phyloP scores from a whole-genome alignment of 352 stramenopile species.

The Pythium volutum region DNA sequence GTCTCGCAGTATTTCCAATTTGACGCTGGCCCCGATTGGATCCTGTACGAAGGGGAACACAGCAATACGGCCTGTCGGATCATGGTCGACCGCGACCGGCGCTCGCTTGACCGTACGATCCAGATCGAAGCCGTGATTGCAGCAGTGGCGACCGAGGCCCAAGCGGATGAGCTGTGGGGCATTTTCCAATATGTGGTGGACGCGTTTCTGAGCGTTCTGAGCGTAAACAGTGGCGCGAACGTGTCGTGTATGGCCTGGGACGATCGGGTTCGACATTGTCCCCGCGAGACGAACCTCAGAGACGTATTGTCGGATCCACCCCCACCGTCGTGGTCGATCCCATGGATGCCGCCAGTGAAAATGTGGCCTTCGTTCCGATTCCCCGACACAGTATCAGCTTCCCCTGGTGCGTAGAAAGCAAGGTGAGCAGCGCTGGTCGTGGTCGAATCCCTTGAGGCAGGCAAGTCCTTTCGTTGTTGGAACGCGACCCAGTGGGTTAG shows the following conservation, averaged over 20 bases:
- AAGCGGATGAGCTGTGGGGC: neutral
- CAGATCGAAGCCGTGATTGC: constrained; percentile 6
- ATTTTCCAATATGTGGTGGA: neutral
- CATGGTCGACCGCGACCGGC: constrained; percentile 1
- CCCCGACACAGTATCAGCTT: too few species aligned
- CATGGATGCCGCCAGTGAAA: neutral
- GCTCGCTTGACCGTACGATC: neutral
- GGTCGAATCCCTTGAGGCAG: too few species aligned
- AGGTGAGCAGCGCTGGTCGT: neutral
- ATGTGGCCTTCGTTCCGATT: neutral
- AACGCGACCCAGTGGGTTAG: too few species aligned
- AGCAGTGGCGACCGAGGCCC: neutral
- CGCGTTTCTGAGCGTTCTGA: neutral
- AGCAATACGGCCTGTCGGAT: neutral
- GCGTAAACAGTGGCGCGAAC: neutral
- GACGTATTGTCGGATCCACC: neutral
- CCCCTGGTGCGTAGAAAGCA: too few species aligned
- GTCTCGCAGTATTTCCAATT: neutral
- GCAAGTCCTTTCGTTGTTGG: too few species aligned
- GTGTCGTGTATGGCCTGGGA: constrained; percentile 5
- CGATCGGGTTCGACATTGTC: too few species aligned
- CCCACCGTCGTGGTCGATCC: neutral
- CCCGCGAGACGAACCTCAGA: neutral
- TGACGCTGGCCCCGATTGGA: constrained; percentile 7
- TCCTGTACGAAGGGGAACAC: neutral